These are phyloP conservation scores for Peziza echinospora DNA, from an alignment of 495 filamentous ascomycete genomes.

Conservation along the genomic window DNA sequence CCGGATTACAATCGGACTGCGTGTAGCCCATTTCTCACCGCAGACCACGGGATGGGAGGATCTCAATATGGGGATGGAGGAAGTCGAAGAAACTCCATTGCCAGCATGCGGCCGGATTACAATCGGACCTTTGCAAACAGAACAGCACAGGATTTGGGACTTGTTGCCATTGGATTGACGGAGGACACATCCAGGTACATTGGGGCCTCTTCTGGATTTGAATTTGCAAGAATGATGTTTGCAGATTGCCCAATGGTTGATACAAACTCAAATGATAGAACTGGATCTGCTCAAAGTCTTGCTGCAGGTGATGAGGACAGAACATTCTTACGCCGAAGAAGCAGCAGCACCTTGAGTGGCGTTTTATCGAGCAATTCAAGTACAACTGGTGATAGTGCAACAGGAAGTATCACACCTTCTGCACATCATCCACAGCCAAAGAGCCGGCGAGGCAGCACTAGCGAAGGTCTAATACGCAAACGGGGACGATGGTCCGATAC, in stretches of 20 bases:
- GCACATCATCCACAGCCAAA: background rate
- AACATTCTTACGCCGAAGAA: background rate
- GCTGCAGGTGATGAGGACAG: background rate
- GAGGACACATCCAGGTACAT: conserved; percentile 16
- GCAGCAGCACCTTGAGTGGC: background rate
- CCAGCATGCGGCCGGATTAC: too few species aligned
- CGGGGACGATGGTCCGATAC: conserved; percentile 6
- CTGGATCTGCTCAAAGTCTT: too few species aligned
- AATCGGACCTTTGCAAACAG: background rate
- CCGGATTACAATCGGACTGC: too few species aligned
- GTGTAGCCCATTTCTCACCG: background rate
- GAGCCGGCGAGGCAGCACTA: background rate
- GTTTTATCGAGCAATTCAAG: background rate
- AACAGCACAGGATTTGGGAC: conserved; percentile 12
- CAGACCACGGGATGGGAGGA: background rate
- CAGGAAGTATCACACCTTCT: background rate
- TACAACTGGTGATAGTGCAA: background rate
- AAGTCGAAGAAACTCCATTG: background rate
- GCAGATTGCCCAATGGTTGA: conserved; percentile 3
- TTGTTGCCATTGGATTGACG: conserved; percentile 12
- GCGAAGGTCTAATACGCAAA: background rate
- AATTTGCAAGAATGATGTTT: conserved; percentile 14
- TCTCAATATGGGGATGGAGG: background rate
- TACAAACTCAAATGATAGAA: too few species aligned
- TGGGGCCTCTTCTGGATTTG: conserved; percentile 15